Evolutionary conservation across 441 rosid species (phyloP), one percentile per base, ranked within the genome.

Genomic region (Euphorbia neoarborescens): DNA sequence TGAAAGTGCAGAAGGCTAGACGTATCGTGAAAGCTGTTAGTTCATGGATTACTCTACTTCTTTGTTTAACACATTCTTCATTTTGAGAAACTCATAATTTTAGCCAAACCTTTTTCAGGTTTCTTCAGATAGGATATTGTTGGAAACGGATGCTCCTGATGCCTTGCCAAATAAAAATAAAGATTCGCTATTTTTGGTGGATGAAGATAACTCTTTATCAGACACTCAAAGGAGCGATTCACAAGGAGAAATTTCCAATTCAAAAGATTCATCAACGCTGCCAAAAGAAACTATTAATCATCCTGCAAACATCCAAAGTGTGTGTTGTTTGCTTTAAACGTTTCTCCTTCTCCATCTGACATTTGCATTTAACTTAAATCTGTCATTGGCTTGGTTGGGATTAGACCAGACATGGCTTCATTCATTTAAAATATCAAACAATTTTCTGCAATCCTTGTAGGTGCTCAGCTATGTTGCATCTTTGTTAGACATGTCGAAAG

Each of bases 111-210:
- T 67, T 71, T 66, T 81, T 71, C 85, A 92, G 94, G 84, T 92
- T 71, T 76, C 97, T 71, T 77, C 69, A 19, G 93, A 90, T 57
- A 88, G 93, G 81, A 88, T 94, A 72, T 83, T 90, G 73, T 74
- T 94, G 73, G 99, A 92, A 80, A 87, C 99, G 19, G 99, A 94
- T 80, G 89, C 96, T 22, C 98, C 99, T 1, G 99, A 92, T 78
- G 98, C 92, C 22, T 24, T 90, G 61, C 99, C 99, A 34, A 85
- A 75, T 68, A 66, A 77, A 54, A 80, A 81, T 65, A 72, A 71
- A 20, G 80, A 83, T 63, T 80, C 78, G 67, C 82, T 90, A 10
- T 77, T 79, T 84, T 73, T 81, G 59, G 86, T 90, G 22, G 87
- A 81, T 37, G 81, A 82, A 53, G 85, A 82, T 76, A 78, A 86